Conservation (phyloP, 179 eudicot species). For the Spergularia azorica region DNA sequence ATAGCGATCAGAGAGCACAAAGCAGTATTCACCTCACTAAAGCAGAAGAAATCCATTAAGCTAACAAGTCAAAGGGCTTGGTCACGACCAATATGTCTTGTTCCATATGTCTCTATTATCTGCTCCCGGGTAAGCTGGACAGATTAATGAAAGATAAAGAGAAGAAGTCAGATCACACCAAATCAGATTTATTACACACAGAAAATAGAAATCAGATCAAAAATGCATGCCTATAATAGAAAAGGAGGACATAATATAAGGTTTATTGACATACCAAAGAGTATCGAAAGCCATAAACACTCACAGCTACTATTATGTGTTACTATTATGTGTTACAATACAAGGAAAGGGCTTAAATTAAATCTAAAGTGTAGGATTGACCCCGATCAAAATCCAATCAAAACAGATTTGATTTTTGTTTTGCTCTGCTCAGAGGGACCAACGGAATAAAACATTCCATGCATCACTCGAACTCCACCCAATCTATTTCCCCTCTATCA, state of each 20-base stretch:
- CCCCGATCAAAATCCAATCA: not conserved
- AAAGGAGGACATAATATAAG: not conserved
- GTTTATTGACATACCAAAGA: not conserved
- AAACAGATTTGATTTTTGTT: not conserved
- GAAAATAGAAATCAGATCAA: not conserved
- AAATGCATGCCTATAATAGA: not conserved
- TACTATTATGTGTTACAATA: too few relatives aligned
- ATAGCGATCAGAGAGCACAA: not conserved
- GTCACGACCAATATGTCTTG: slow-evolving; percentile 93
- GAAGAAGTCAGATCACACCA: not conserved
- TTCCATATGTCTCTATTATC: slow-evolving; percentile 80
- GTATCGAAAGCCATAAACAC: not conserved
- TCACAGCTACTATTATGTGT: too few relatives aligned
- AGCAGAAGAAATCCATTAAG: slow-evolving; percentile 99
- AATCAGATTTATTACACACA: not conserved
- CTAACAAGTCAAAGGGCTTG: slow-evolving; percentile 93
- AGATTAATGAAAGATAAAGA: slow-evolving; percentile 11
- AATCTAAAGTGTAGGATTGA: not conserved
- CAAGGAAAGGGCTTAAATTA: not conserved
- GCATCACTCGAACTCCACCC: not conserved
- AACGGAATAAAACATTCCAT: not conserved
- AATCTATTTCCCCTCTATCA: not conserved
- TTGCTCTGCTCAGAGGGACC: not conserved
- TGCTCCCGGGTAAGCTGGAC: slow-evolving; percentile 72
- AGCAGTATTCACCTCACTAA: slow-evolving; percentile 71